A percentile compares a stretch with the other conserved stretches of the same genome.
These are phyloP conservation scores for Pythium apleroticum DNA, from an alignment of 352 stramenopile species.

Conservation along the genomic window DNA sequence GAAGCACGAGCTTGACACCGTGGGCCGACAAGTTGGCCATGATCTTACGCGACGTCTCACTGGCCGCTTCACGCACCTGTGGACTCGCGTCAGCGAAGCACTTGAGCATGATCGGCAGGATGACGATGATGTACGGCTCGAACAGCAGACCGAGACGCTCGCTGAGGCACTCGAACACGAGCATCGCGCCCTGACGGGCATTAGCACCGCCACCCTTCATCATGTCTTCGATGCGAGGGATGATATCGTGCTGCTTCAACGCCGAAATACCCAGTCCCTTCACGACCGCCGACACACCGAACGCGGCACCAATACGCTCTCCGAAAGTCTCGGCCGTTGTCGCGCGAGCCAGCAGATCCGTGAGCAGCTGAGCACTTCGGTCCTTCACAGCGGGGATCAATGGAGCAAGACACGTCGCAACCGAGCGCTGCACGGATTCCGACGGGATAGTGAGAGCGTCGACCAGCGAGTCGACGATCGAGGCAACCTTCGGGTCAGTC, in stretches of 20 bases:
- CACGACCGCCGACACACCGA: slow-evolving; percentile 97
- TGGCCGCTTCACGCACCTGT: slow-evolving; percentile 95
- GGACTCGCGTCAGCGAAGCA: slow-evolving; percentile 96
- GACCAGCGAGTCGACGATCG: slow-evolving; percentile 85
- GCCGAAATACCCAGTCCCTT: slow-evolving; percentile 99
- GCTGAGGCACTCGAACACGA: slow-evolving; percentile 98
- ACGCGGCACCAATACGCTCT: slow-evolving; percentile 93
- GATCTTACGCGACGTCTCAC: slow-evolving; percentile 94
- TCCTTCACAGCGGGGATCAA: slow-evolving; percentile 85
- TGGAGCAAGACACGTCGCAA: slow-evolving; percentile 88
- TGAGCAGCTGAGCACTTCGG: slow-evolving; percentile 71
- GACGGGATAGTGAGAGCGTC: slow-evolving; percentile 91
- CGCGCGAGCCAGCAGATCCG: slow-evolving; percentile 68
- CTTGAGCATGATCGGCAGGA: slow-evolving; percentile 98
- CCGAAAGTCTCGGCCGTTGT: slow-evolving; percentile 81
- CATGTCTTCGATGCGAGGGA: slow-evolving; percentile 86
- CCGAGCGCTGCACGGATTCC: slow-evolving; percentile 92
- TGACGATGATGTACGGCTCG: slow-evolving; percentile 97
- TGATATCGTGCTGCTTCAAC: slow-evolving; percentile 98
- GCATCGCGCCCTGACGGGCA: slow-evolving; percentile 92
- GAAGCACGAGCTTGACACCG: slow-evolving; percentile 99
- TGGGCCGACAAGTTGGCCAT: slow-evolving; percentile 99
- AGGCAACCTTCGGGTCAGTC: slow-evolving; percentile 85
- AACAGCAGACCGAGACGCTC: slow-evolving; percentile 97
- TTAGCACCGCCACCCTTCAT: slow-evolving; percentile 80